Conservation (phyloP, 805 yeast species). For the Ogataea methylovora region DNA sequence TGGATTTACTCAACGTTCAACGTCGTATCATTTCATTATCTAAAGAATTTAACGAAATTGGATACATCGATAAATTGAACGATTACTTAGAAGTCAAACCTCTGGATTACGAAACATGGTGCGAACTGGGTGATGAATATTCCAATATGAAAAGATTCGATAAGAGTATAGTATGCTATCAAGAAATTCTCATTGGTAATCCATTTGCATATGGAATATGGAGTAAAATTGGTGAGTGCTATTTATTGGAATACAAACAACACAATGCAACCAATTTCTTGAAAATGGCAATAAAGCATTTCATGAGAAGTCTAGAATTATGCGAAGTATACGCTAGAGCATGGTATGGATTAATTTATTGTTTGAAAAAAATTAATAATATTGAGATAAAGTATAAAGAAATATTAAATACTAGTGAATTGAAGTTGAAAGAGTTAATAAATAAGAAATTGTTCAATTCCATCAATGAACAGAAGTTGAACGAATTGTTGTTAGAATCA, state of each 20-base stretch:
- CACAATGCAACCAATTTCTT: constrained; percentile 3
- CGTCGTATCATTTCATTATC: constrained; percentile 15
- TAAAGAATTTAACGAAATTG: constrained; percentile 7
- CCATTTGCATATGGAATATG: constrained; percentile 67
- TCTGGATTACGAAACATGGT: constrained; percentile 70
- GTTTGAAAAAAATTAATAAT: background rate
- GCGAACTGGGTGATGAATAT: constrained; percentile 68
- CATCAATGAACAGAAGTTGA: background rate
- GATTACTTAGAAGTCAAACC: constrained; percentile 59
- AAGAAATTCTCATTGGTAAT: constrained; percentile 60
- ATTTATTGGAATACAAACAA: constrained; percentile 9
- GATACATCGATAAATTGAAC: constrained; percentile 49
- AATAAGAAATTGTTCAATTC: constrained; percentile 5
- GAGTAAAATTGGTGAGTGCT: constrained; percentile 57
- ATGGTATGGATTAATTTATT: constrained; percentile 43
- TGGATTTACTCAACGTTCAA: constrained; percentile 12
- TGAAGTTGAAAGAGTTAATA: background rate
- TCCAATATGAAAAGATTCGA: constrained; percentile 50
- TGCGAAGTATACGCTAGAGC: constrained; percentile 58
- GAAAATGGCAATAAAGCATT: constrained; percentile 34
- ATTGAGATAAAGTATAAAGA: background rate
- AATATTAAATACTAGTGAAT: background rate
- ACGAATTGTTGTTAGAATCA: too few species aligned
- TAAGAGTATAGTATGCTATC: constrained; percentile 56
- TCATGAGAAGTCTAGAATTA: constrained; percentile 68